Evolutionary conservation across 2,329 filamentous ascomycete species (phyloP).

Genomic region (Leptographium procerum): DNA sequence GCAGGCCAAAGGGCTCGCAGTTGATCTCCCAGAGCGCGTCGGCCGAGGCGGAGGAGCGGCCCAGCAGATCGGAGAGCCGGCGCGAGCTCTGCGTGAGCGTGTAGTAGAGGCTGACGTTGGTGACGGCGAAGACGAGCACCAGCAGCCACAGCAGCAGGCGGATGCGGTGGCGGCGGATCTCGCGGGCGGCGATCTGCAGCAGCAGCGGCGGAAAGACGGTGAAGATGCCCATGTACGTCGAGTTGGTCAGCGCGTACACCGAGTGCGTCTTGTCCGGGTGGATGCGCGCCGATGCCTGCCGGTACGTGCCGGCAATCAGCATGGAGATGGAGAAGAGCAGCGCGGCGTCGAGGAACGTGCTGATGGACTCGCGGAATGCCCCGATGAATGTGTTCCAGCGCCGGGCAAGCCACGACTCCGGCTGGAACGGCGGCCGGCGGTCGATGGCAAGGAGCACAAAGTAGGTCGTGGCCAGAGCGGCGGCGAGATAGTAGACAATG

Average conservation of each 20-base stretch:
- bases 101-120: constrained; percentile 12
- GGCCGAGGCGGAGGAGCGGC: neutral
- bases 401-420: neutral
- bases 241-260: constrained; percentile 13
- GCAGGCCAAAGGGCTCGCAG: neutral
- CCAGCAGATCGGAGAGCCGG: neutral
- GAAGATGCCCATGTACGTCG: constrained; percentile 13
- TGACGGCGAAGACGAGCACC: constrained; percentile 10
- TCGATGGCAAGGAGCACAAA: constrained; percentile 8
- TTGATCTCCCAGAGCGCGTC: constrained; percentile 4
- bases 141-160: constrained; percentile 14
- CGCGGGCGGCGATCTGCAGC: constrained; percentile 10
- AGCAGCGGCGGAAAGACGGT: constrained; percentile 13
- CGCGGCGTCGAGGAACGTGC: constrained; percentile 11
- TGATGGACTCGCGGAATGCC: constrained; percentile 10
- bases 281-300: constrained; percentile 7
- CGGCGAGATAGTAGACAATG: constrained; percentile 12
- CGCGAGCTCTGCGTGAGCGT: neutral
- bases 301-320: constrained; percentile 9
- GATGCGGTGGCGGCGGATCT: constrained; percentile 10
- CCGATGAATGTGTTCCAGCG: neutral
- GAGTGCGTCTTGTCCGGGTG: constrained; percentile 12
- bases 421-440: neutral
- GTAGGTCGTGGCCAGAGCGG: constrained; percentile 8
- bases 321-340: constrained; percentile 14